Evolutionary conservation across 1,139 yeast genomes (phyloP), one percentile per base, ranked within the genome.

Genomic region (Hanseniaspora gamundiae): DNA sequence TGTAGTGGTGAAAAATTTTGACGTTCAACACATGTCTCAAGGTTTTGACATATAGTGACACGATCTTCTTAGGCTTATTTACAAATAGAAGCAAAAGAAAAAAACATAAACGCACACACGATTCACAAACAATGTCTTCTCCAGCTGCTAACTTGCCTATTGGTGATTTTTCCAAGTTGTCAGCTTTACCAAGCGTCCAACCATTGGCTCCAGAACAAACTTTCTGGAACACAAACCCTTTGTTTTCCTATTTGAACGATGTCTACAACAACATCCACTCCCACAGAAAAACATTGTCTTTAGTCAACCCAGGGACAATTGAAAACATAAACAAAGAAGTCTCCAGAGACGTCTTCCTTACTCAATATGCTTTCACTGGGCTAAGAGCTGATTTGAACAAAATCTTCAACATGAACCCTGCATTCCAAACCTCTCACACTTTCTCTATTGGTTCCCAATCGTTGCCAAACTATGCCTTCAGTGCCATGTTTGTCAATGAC

Each of bases 351-450:
- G 96, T 88, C 35, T 86, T 91, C 62, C 74, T 87, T 60, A 78
- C 74, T 62, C 94, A 87, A 62, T 84, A 85, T 69, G 80, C 81
- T 66, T 91, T 91, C 75, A 83, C 95, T 41, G 99, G 99, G 49
- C 75, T 93, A 59, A 82, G 95, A 65, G 98, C 98, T 47, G 98
- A 91, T 64, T 76, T 91, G 58, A 85, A 86, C 70, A 91, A 91
- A 73, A 87, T 91, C 22, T 86, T 93, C 61, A 70, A 84, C 52
- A 74, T 88, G 75, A 78, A 80, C 64, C 97, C 98, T 48, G 94
- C 88, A 48, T 91, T 93, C 81, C 98, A 93, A 72, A 84, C 94
- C 49, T 83, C 95, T 50, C 98, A 93, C 65, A 82, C 96, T 47
- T 83, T 93, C 62, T 75, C 94, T 42, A 70, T 85, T 55, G 98